A percentile compares a stretch with the other conserved stretches of the same genome.
These are phyloP conservation scores for Ilex asprella DNA, from an alignment of 257 asterid species.

Conservation along the genomic window DNA sequence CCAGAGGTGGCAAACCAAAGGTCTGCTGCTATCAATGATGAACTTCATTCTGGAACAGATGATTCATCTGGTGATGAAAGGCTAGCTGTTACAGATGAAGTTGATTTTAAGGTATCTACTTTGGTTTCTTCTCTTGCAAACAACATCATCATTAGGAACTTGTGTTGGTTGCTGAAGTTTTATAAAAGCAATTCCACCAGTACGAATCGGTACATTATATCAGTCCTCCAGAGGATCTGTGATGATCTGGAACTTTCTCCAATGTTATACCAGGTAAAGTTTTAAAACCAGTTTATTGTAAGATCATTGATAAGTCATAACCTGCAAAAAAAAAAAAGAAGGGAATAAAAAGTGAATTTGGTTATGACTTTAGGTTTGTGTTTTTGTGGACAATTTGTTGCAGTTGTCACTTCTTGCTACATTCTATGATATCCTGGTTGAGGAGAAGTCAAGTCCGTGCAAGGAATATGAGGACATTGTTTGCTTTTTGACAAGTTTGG, in stretches of 20 bases:
- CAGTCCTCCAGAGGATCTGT: conserved; percentile 62
- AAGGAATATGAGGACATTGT: conserved; percentile 72
- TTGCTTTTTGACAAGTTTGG: conserved; percentile 57
- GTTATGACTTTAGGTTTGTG: conserved; percentile 11
- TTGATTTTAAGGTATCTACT: conserved; percentile 66
- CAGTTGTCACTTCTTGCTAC: conserved; percentile 77
- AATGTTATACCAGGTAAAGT: conserved; percentile 84
- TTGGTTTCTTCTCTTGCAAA: conserved; percentile 73
- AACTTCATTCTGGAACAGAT: conserved; percentile 40
- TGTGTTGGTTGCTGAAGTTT: conserved; percentile 86
- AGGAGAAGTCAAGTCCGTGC: conserved; percentile 79
- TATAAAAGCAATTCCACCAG: conserved; percentile 70
- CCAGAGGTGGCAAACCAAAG: conserved; percentile 32
- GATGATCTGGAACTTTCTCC: conserved; percentile 92
- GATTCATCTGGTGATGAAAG: conserved; percentile 74
- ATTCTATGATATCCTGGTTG: conserved; percentile 82
- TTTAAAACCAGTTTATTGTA: conserved; percentile 2
- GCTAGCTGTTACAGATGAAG: conserved; percentile 53
- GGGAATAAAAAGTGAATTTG: background rate
- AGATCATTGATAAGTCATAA: background rate
- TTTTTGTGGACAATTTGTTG: conserved; percentile 22
- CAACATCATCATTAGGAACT: conserved; percentile 54
- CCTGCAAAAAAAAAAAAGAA: background rate
- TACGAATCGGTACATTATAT: conserved; percentile 67
- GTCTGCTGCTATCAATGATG: conserved; percentile 26